phyloP scores from a whole-genome alignment of 257 asterid genomes.

The Agastache rugosa region DNA sequence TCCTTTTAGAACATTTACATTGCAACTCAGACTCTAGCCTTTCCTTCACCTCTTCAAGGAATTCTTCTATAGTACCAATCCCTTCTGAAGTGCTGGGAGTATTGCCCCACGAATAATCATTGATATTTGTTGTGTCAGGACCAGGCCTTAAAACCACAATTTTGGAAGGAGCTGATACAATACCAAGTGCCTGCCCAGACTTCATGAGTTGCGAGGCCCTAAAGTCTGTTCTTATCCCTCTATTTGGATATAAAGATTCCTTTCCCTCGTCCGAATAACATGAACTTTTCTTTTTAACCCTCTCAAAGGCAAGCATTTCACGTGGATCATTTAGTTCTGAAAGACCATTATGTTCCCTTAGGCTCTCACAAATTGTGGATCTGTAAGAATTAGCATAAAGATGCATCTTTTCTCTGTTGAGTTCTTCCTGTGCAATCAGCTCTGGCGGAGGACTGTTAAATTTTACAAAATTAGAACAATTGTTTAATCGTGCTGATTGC shows the following conservation, averaged over 20 bases:
- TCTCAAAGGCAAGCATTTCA: conserved; percentile 41
- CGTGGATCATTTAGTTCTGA: conserved; percentile 36
- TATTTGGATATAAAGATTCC: conserved; percentile 42
- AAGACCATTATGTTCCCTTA: conserved; percentile 40
- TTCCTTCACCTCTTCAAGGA: conserved; percentile 94
- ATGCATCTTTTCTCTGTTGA: conserved; percentile 73
- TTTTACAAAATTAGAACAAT: conserved; percentile 63
- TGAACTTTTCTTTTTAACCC: conserved; percentile 38
- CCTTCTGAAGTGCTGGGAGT: conserved; percentile 80
- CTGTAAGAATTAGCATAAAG: conserved; percentile 58
- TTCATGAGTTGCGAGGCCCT: conserved; percentile 40
- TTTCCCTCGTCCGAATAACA: conserved; percentile 43
- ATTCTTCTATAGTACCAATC: conserved; percentile 73
- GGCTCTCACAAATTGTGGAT: conserved; percentile 37
- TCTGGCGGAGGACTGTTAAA: conserved; percentile 61
- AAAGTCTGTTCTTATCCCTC: conserved; percentile 39
- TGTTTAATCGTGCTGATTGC: conserved; percentile 75
- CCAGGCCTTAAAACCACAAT: conserved; percentile 93
- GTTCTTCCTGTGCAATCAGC: conserved; percentile 80
- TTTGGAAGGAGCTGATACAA: conserved; percentile 58
- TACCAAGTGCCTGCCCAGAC: conserved; percentile 41
- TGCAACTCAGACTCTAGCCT: conserved; percentile 81
- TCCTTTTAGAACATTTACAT: conserved; percentile 64
- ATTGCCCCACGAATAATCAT: conserved; percentile 70
- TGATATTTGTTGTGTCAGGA: conserved; percentile 56